phyloP scores from a whole-genome alignment of 306 rosid genomes.

The Sphenostylis stenocarpa region DNA sequence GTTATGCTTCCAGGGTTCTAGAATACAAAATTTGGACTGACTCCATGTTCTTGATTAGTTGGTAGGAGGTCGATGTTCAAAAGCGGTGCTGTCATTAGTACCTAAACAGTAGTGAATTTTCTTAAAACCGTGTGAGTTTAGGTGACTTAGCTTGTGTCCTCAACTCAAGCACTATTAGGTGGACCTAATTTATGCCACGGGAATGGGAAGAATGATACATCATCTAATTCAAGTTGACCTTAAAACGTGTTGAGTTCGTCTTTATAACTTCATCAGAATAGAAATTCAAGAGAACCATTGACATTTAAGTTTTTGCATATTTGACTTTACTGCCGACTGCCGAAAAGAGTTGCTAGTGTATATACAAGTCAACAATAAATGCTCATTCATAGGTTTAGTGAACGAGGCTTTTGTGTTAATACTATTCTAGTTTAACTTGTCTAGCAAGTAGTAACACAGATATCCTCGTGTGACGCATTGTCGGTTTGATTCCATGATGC shows the following conservation, averaged over 20 bases:
- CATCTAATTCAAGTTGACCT: background rate
- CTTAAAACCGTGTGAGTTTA: slow-evolving; percentile 3
- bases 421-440: slow-evolving; percentile 13
- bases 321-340: background rate
- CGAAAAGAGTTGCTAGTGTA: slow-evolving; percentile 4
- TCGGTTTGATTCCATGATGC: background rate
- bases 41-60: background rate
- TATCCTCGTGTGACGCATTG: background rate
- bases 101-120: slow-evolving; percentile 8
- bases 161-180: background rate
- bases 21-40: background rate
- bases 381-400: slow-evolving; percentile 21
- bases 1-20: background rate
- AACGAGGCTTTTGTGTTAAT: slow-evolving; percentile 3
- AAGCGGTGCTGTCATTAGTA: slow-evolving; percentile 3
- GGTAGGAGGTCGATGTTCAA: slow-evolving; percentile 5
- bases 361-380: background rate
- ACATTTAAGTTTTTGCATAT: slow-evolving; percentile 5
- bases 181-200: slow-evolving; percentile 6
- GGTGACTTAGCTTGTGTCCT: background rate
- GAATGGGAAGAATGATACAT: background rate
- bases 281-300: background rate
- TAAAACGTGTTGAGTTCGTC: slow-evolving; percentile 1
- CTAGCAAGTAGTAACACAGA: background rate
- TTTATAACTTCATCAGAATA: slow-evolving; percentile 1